Base-by-base conservation (phyloP, 805 yeast species). In the Ogataea sp. region DNA sequence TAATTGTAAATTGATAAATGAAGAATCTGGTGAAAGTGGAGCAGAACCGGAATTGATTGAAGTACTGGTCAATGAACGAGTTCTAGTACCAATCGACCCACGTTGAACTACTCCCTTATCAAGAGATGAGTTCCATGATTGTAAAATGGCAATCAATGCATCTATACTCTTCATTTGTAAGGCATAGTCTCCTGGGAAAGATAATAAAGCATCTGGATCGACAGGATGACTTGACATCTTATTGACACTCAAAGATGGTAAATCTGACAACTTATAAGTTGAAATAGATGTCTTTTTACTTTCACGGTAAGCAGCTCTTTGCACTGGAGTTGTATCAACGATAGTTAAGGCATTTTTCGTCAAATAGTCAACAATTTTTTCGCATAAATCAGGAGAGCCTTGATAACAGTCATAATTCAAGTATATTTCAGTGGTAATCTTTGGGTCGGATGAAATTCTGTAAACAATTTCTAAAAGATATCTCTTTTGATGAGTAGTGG, bases 321-420 rank as follows among this genome's bases (percentile, higher is more conserved):
- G 95, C 27, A 74, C 66, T 18, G 78, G 72, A 0, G 95, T 75
- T 16, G 83, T 78, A 6, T 79, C 87, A 5, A 83, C 81, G 42
- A 87, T 71, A 0, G 81, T 69, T 28, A 85, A 64, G 0, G 96
- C 80, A 43, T 71, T 69, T 56, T 67, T 80, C 52, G 87, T 83
- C 47, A 93, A 68, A 48, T 83, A 80, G 47, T 87, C 89, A 39
- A 88, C 76, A 32, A 88, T 68, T 37, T 78, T 70, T 61, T 93
- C 98, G 61, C 89, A 86, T 37, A 89, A 69, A 57, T 93, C 93
- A 29, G 93, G 83, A 70, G 80, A 74, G 2, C 74, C 62, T 25
- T 78, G 66, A 56, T 88, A 96, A 67, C 99, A 93, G 60, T 93
- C 99, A 59, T 93, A 94, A 61, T 93, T 93, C 52, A 93, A 71